These are phyloP conservation scores for Chenopodium formosanum DNA, from an alignment of 148 eudicot species.

Conservation along the genomic window DNA sequence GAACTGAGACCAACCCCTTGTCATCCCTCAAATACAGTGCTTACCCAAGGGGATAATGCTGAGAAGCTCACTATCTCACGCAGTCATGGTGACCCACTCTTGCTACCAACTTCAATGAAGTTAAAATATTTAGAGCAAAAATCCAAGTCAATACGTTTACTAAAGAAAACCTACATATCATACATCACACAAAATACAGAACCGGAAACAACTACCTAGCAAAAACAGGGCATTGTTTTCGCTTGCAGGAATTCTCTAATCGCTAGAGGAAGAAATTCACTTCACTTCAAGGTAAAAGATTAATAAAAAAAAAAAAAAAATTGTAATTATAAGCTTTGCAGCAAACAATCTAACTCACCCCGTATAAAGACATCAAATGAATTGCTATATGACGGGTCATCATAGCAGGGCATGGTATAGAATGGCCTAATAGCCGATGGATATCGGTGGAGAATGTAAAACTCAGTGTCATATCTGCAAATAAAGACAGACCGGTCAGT, in stretches of 20 bases:
- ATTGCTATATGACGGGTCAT: conserved; percentile 64
- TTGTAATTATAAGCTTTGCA: neutral
- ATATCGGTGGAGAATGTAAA: conserved; percentile 90
- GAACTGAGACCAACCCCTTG: neutral
- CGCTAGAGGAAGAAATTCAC: neutral
- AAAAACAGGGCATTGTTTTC: neutral
- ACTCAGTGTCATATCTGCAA: conserved; percentile 84
- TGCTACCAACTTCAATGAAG: neutral
- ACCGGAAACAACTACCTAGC: neutral
- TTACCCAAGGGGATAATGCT: neutral
- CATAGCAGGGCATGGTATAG: conserved; percentile 92
- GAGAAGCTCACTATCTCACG: neutral
- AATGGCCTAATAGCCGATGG: conserved; percentile 89
- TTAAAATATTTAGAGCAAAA: neutral
- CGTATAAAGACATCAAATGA: conserved; percentile 96
- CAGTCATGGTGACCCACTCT: neutral
- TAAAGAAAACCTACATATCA: neutral
- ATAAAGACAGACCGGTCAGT: neutral
- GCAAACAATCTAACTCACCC: conserved; percentile 37
- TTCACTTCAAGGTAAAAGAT: neutral
- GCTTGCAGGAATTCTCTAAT: neutral
- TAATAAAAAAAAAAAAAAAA: neutral
- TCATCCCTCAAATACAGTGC: neutral
- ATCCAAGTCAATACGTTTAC: neutral
- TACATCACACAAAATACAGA: neutral